phyloP scores from a whole-genome alignment of 352 stramenopile genomes.

The Pythium phragmitis region DNA sequence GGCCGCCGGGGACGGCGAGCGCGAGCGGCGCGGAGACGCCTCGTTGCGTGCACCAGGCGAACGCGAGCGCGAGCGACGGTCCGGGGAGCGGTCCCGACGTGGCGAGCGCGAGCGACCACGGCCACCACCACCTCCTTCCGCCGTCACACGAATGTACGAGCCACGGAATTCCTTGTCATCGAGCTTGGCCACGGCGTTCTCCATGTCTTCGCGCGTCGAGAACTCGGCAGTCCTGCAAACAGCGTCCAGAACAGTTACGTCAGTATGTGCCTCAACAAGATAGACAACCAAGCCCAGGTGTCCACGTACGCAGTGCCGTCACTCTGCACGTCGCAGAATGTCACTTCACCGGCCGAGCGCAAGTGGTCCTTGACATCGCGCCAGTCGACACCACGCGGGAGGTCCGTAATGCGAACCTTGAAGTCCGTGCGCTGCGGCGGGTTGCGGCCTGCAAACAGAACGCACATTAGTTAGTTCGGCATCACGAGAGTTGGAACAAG shows the following conservation, averaged over 20 bases:
- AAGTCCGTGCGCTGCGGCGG: constrained; percentile 74
- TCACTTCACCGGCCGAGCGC: constrained; percentile 79
- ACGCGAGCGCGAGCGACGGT: constrained; percentile 65
- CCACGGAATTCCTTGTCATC: constrained; percentile 88
- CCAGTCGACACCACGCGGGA: constrained; percentile 79
- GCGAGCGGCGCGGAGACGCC: constrained; percentile 57
- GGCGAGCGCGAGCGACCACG: constrained; percentile 66
- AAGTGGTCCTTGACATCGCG: constrained; percentile 88
- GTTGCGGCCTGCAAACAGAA: constrained; percentile 42
- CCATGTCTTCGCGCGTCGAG: constrained; percentile 77
- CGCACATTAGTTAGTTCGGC: background rate
- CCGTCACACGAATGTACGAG: constrained; percentile 74
- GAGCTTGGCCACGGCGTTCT: constrained; percentile 82
- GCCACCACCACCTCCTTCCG: constrained; percentile 13
- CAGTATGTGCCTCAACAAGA: background rate
- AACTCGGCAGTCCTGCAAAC: constrained; percentile 70
- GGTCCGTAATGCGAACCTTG: constrained; percentile 73
- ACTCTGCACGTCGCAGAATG: constrained; percentile 81
- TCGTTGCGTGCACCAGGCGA: constrained; percentile 63
- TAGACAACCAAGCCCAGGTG: background rate
- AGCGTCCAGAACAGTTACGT: background rate
- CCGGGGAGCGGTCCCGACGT: constrained; percentile 52
- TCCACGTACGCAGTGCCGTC: constrained; percentile 78
- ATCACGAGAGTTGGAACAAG: background rate
- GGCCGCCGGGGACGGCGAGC: constrained; percentile 56